Conservation (phyloP, 2,329 filamentous ascomycete genomes). For the Ceratocystis colombiana region DNA sequence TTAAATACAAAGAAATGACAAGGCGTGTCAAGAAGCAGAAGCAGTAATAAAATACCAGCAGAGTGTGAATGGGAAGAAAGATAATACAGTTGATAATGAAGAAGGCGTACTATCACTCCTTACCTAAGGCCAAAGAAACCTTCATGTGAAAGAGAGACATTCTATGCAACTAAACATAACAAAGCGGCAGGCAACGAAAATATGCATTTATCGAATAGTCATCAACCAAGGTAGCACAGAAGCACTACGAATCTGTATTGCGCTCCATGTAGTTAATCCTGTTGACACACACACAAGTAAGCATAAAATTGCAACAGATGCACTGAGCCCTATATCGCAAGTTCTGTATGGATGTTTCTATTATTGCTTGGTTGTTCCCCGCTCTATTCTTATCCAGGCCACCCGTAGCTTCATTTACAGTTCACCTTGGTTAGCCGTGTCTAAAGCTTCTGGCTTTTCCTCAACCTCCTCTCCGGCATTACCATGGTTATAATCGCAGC, state of each 20-base stretch:
- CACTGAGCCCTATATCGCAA: too few species aligned
- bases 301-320: too few species aligned
- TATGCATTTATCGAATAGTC: slow-evolving; percentile 11
- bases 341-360: neutral
- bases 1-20: too few species aligned
- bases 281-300: too few species aligned
- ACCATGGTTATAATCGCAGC: neutral
- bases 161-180: slow-evolving; percentile 9
- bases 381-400: neutral
- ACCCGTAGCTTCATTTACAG: neutral
- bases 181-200: neutral
- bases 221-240: neutral
- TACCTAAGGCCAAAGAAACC: neutral
- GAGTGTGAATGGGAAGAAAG: neutral
- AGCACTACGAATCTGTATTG: too few species aligned
- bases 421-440: neutral
- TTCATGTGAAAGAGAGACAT: slow-evolving; percentile 13
- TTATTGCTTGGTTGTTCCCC: neutral
- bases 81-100: neutral
- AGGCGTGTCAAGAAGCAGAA: neutral
- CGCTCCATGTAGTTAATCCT: too few species aligned
- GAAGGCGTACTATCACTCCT: neutral
- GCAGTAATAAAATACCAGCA: neutral
- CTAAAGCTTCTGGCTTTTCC: slow-evolving; percentile 22
- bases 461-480: slow-evolving; percentile 16